Base-by-base conservation (phyloP, 1,139 yeast genomes). In the Kurtzmaniella quercitrusa region DNA sequence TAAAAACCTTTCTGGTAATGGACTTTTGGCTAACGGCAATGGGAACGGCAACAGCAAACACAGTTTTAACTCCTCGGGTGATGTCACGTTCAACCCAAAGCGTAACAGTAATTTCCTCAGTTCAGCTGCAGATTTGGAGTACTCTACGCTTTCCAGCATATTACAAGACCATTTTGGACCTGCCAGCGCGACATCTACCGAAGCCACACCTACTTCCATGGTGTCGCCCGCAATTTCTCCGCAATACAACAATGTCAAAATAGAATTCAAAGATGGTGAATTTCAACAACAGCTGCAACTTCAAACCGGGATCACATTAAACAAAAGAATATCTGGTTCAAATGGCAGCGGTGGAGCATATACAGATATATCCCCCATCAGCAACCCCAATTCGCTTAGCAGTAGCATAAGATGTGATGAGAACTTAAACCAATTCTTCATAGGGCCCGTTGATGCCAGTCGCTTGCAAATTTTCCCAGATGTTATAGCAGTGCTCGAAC, bases 71-170 rank as follows among this genome's bases (percentile, higher is more conserved):
- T 5, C 5, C 33, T 5, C 36, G 9, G 30, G 14, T 5, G 30
- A 26, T 5, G 30, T 26, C 4, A 26, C 5, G 26, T 28, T 14
- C 41, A 32, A 28, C 22, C 41, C 40, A 47, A 44, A 44, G 26
- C 53, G 55, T 45, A 51, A 68, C 37, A 65, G 69, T 8, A 71
- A 70, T 43, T 82, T 88, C 56, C 65, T 85, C 47, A 84, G 94
- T 1, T 68, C 82, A 14, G 93, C 95, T 0, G 91, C 93, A 0
- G 87, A 85, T 54, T 68, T 83, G 48, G 96, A 88, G 54, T 87
- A 88, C 55, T 75, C 88, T 3, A 82, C 88, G 2, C 63, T 88
- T 35, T 84, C 94, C n/a, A 80, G 76, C 48, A 85, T 88, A 41
- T 73, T 85, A 32, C 82, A 75, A 42, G 83, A 80, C 47, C 80